Percentiles rank a stretch among this genome's conserved stretches.
These are phyloP conservation scores for Colletotrichum australisinense DNA, from an alignment of 2,329 filamentous ascomycete species.

Conservation along the genomic window DNA sequence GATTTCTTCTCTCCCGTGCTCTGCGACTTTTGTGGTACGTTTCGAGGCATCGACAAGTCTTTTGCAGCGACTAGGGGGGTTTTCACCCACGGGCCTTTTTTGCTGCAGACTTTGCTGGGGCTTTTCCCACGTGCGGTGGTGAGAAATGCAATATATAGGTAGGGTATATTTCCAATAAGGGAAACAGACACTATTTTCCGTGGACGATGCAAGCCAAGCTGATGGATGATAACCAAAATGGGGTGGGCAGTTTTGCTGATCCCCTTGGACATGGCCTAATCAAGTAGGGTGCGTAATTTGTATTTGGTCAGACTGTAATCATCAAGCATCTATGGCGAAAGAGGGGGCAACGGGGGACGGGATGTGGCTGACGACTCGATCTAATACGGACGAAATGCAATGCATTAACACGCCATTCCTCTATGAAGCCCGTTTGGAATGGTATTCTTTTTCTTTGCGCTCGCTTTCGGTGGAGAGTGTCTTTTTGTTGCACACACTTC, in stretches of 20 bases:
- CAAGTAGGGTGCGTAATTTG: background rate
- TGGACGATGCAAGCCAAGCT: background rate
- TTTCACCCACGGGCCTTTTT: background rate
- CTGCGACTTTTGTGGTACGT: background rate
- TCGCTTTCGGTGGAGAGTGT: background rate
- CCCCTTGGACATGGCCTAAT: background rate
- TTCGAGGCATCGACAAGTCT: background rate
- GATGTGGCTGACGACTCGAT: background rate
- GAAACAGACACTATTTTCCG: background rate
- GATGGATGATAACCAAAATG: background rate
- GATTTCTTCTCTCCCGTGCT: background rate
- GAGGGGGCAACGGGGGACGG: background rate
- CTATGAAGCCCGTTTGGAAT: background rate
- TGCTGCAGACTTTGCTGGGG: background rate
- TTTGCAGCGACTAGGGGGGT: background rate
- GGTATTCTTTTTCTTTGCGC: background rate
- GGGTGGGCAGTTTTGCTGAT: background rate
- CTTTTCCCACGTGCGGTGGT: background rate
- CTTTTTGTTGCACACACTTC: background rate
- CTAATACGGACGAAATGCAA: background rate
- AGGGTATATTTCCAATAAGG: background rate
- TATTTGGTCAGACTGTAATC: background rate
- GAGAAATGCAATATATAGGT: too few relatives aligned
- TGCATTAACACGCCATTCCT: background rate
- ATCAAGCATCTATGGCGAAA: background rate